These are phyloP conservation scores for Botryotinia globosa DNA, from an alignment of 2,329 filamentous ascomycete genomes.

Conservation along the genomic window DNA sequence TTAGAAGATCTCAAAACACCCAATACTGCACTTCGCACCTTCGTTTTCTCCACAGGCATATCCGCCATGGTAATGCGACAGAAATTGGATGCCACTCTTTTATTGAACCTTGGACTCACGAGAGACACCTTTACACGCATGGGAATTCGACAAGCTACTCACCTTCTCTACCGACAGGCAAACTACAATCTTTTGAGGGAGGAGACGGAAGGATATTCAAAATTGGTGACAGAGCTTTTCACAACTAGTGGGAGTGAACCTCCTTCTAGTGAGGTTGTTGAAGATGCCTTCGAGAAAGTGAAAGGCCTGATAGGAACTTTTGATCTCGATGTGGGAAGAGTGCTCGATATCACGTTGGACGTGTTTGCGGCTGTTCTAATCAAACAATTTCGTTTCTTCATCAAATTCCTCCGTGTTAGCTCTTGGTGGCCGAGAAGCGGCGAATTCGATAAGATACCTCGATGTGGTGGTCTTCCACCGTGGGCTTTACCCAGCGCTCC, in stretches of 20 bases:
- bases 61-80: slow-evolving; percentile 71
- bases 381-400: slow-evolving; percentile 89
- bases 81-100: slow-evolving; percentile 73
- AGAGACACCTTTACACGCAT: slow-evolving; percentile 80
- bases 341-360: slow-evolving; percentile 90
- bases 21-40: slow-evolving; percentile 56
- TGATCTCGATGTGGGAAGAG: slow-evolving; percentile 91
- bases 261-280: slow-evolving; percentile 72
- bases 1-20: slow-evolving; percentile 47
- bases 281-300: slow-evolving; percentile 84
- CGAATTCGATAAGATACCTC: slow-evolving; percentile 44
- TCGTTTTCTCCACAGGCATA: slow-evolving; percentile 71
- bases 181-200: slow-evolving; percentile 96
- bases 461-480: slow-evolving; percentile 66
- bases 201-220: slow-evolving; percentile 95
- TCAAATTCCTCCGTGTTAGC: slow-evolving; percentile 85
- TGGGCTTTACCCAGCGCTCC: slow-evolving; percentile 78
- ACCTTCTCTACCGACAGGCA: slow-evolving; percentile 88
- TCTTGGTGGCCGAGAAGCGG: slow-evolving; percentile 89
- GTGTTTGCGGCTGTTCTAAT: slow-evolving; percentile 92
- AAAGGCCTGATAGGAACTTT: slow-evolving; percentile 96
- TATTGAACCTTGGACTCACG: slow-evolving; percentile 76
- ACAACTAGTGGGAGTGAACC: slow-evolving; percentile 76
- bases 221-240: slow-evolving; percentile 93
- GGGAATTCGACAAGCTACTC: slow-evolving; percentile 86